These are phyloP conservation scores for Podosphaera xanthii DNA, from an alignment of 2,329 filamentous ascomycete species.

Conservation along the genomic window DNA sequence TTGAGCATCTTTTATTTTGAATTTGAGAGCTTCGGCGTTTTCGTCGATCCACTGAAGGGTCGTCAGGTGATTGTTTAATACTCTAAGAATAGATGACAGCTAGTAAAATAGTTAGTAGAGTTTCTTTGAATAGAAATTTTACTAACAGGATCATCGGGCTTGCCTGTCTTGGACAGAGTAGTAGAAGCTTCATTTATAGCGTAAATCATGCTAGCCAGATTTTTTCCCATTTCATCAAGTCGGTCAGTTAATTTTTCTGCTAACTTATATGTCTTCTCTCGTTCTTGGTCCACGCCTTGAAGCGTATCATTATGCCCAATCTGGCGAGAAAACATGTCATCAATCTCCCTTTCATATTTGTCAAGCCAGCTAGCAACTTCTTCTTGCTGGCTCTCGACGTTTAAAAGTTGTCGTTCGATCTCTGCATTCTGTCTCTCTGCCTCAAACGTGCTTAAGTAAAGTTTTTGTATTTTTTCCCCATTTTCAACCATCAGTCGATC, in stretches of 20 bases:
- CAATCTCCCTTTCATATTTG: slow-evolving; percentile 76
- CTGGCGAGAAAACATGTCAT: slow-evolving; percentile 65
- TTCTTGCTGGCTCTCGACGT: slow-evolving; percentile 79
- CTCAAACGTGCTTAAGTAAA: slow-evolving; percentile 81
- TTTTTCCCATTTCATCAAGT: slow-evolving; percentile 81
- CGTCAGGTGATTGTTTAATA: slow-evolving; percentile 77
- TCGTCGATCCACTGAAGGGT: slow-evolving; percentile 87
- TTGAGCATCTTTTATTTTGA: slow-evolving; percentile 63
- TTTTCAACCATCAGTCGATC: slow-evolving; percentile 85
- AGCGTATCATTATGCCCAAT: slow-evolving; percentile 53
- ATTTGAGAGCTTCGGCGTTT: slow-evolving; percentile 57
- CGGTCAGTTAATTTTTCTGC: slow-evolving; percentile 83
- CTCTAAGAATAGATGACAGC: slow-evolving; percentile 85
- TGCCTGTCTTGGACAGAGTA: slow-evolving; percentile 68
- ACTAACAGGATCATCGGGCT: slow-evolving; percentile 68
- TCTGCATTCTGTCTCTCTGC: slow-evolving; percentile 82
- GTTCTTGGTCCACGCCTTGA: slow-evolving; percentile 79
- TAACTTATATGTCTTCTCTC: slow-evolving; percentile 86
- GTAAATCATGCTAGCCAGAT: slow-evolving; percentile 88
- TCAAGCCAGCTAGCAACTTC: slow-evolving; percentile 77
- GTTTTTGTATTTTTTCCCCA: slow-evolving; percentile 77
- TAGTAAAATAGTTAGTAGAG: slow-evolving; percentile 18
- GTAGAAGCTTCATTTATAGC: slow-evolving; percentile 91
- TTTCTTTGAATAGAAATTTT: neutral
- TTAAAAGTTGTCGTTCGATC: slow-evolving; percentile 73